Conservation (phyloP, 139 green algal genomes). For the Ettlia oleoabundans region DNA sequence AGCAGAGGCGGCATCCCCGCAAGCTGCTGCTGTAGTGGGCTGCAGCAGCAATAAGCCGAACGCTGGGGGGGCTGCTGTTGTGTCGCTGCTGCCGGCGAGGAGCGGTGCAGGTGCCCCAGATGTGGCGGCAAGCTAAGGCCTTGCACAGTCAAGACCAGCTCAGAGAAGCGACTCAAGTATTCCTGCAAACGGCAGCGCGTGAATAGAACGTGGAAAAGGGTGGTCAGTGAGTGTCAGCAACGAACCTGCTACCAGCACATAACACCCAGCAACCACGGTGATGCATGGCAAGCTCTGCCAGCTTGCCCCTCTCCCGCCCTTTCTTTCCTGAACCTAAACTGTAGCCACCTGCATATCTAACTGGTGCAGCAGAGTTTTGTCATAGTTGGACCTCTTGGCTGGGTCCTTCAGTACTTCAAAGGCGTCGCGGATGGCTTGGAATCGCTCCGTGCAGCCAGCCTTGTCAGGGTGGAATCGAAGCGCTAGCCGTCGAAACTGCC, state of each 20-base stretch:
- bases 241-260: too few relatives aligned
- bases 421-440: conserved; percentile 34
- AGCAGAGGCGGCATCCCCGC: too few relatives aligned
- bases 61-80: too few relatives aligned
- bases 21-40: not conserved
- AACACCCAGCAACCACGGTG: too few relatives aligned
- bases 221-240: too few relatives aligned
- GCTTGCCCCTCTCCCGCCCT: too few relatives aligned
- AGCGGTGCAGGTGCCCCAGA: not conserved
- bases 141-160: conserved; percentile 41
- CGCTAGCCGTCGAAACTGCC: conserved; percentile 79
- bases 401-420: conserved; percentile 34
- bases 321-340: not conserved
- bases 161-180: conserved; percentile 33
- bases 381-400: conserved; percentile 7
- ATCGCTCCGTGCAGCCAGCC: not conserved
- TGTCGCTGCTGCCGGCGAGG: not conserved
- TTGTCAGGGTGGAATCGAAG: conserved; percentile 84
- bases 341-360: conserved; percentile 34
- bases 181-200: conserved; percentile 37
- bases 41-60: not conserved
- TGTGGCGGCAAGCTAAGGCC: conserved; percentile 35
- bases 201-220: too few relatives aligned
- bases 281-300: too few relatives aligned
- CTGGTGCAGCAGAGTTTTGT: conserved; percentile 28